phyloP scores from a whole-genome alignment of 257 asterid genomes.

The Scutellaria galericulata region DNA sequence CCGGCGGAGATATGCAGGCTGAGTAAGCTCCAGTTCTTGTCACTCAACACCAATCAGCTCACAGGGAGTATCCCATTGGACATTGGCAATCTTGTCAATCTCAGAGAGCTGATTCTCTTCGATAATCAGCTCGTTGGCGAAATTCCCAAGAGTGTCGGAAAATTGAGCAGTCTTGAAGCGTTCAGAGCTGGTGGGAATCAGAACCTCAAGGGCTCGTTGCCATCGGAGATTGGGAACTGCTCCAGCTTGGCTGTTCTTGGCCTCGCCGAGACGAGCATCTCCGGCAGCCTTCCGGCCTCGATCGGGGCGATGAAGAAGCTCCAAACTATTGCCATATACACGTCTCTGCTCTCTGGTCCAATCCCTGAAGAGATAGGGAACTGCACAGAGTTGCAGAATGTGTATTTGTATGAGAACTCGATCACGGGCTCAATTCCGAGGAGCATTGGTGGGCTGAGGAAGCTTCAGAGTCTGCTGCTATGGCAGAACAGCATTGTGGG shows the following conservation, averaged over 20 bases:
- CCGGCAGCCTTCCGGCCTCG: conserved; percentile 74
- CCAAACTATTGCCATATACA: conserved; percentile 79
- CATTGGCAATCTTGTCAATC: conserved; percentile 63
- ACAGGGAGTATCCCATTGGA: conserved; percentile 66
- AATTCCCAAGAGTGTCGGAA: conserved; percentile 70
- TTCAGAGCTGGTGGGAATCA: conserved; percentile 93
- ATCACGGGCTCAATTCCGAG: conserved; percentile 76
- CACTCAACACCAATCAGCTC: conserved; percentile 62
- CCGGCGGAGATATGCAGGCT: conserved; percentile 72
- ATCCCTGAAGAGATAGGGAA: conserved; percentile 89
- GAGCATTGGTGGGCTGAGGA: conserved; percentile 60
- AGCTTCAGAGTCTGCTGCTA: conserved; percentile 62
- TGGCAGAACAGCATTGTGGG: conserved; percentile 93
- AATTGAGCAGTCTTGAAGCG: conserved; percentile 59
- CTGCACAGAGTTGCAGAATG: conserved; percentile 74
- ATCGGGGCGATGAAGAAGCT: conserved; percentile 75
- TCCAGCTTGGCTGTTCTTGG: conserved; percentile 63
- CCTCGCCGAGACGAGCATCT: conserved; percentile 82
- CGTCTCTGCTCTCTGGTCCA: conserved; percentile 75
- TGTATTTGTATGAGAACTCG: conserved; percentile 82
- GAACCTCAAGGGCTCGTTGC: conserved; percentile 75
- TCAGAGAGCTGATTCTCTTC: conserved; percentile 60
- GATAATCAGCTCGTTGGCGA: conserved; percentile 85
- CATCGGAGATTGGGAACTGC: conserved; percentile 87
- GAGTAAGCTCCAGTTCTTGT: conserved; percentile 52